Base-by-base conservation (phyloP, 1,284 basidiomycete genomes). In the Xanthoconium separans region DNA sequence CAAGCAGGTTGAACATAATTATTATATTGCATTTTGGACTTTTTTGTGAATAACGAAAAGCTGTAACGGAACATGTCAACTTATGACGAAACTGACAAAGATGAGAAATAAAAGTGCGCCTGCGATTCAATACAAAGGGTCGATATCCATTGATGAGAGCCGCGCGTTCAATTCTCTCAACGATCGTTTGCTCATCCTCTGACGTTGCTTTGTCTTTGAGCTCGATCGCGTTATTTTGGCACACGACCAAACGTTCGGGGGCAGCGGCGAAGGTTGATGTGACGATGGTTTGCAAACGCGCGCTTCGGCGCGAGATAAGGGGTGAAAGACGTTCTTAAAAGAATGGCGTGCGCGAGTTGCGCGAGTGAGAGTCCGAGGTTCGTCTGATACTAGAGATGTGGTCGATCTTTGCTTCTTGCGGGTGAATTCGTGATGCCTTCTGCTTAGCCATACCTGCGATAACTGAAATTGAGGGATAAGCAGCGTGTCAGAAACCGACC, bases 1-100 rank as follows among this genome's bases (percentile, higher is more conserved):
- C 27, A 27, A 27, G 27, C 27, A 6, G 27, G 27, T 27, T 5
- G 27, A 27, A 4, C 27, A 27, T 34, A 34, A 34, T 34, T 8
- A 34, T 34, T 34, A 34, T 8, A 22, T 11, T 31, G 13, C 13
- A 33, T 13, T 31, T 31, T 12, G 31, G 31, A 13, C 4, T 33
- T 34, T 6, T 7, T 34, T 34, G 33, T 13, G 13, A 27, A 27
- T 90, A n/a, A 41, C 7, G 22, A 42, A 42, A 36, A 9, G 13
- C 8, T 43, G n/a, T 4, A 36, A 47, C 10, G 40, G n/a, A 29
- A 20, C 40, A 5, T 27, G 27, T 27, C 27, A 30, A 20, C 15
- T 34, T 15, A 34, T 11, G 36, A 2, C 16, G 4, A 9, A 36
- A 9, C 8, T 9, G 10, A 36, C n/a, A 9, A 33, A 27, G 27